Evolutionary conservation across 192 early-diverging fungal genomes (phyloP), one percentile per base, ranked within the genome.

Genomic region (Linnemannia exigua): DNA sequence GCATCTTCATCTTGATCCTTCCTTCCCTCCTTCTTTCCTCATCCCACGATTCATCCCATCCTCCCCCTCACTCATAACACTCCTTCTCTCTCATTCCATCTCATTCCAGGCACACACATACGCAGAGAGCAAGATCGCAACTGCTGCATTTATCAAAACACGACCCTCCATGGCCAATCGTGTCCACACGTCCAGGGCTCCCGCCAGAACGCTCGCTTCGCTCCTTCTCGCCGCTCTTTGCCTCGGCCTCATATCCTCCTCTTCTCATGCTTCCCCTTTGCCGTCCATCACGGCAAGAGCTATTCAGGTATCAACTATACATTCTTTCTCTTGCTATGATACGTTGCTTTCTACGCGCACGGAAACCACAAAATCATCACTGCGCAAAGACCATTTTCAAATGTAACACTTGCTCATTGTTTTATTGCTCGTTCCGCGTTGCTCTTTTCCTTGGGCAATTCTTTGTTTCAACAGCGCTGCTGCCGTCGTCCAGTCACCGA

Each of bases 191-290:
- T 15, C 22, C 41, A 19, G 25, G 70, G 1, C 41, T 4, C 44
- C 12, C 22, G 3, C 41, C 48, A 31, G 37, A 16, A 50, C 47
- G 4, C 33, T 68, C 15, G 38, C 38, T 31, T 50, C 71, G 8
- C 33, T 72, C 17, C 54, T 72, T 9, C 41, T 72, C 28, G 54
- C 20, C 15, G 15, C 38, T 28, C 41, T 72, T 15, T 8, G 16
- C n/a, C 61, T 72, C 52, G 58, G 58, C 69, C 50, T 61, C 25
- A 22, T 77, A 28, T 31, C 66, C 36, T 44, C 50, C 48, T 14
- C 51, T 14, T 14, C 51, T 14, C 35, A 12, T 28, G 28, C 77
- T 36, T 22, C 38, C 35, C 50, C 67, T 70, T 35, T 79, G 16
- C 54, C 76, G 7, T 33, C 66, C 25, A 31, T 48, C 58, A 70